These are phyloP conservation scores for Gossypium lobatum DNA, from an alignment of 441 rosid species.

Conservation along the genomic window DNA sequence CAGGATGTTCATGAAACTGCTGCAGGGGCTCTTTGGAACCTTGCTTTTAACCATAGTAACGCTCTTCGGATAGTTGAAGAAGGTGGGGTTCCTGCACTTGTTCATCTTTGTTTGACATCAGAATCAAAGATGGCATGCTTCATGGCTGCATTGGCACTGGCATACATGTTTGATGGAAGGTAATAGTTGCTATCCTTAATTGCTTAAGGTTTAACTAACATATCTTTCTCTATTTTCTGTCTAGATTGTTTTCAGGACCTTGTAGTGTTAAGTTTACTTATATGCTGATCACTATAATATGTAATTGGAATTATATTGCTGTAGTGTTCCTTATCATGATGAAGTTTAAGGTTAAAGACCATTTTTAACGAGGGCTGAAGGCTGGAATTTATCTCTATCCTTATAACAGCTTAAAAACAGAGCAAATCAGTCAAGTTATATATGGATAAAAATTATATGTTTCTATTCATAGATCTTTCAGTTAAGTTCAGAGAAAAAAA, in stretches of 20 bases:
- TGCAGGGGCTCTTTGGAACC: constrained; percentile 98
- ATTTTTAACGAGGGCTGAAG: neutral
- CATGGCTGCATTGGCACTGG: constrained; percentile 93
- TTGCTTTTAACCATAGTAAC: constrained; percentile 81
- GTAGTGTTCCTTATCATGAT: neutral
- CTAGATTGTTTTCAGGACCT: neutral
- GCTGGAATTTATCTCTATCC: neutral
- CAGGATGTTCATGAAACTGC: constrained; percentile 99
- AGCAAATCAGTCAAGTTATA: neutral
- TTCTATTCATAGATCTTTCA: neutral
- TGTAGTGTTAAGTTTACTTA: neutral
- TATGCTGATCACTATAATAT: neutral
- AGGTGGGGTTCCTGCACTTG: constrained; percentile 92
- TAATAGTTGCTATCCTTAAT: constrained; percentile 14
- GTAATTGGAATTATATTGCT: neutral
- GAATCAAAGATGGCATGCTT: constrained; percentile 94
- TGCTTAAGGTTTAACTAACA: neutral
- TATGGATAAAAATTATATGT: neutral
- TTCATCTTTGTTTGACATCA: constrained; percentile 81
- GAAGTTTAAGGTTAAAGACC: neutral
- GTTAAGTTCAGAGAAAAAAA: no score
- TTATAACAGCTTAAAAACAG: neutral
- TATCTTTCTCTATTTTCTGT: neutral
- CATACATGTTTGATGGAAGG: constrained; percentile 99
- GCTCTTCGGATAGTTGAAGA: constrained; percentile 94